Evolutionary conservation across 768 basidiomycete genomes (phyloP).

Genomic region (Scleroderma citrinum): DNA sequence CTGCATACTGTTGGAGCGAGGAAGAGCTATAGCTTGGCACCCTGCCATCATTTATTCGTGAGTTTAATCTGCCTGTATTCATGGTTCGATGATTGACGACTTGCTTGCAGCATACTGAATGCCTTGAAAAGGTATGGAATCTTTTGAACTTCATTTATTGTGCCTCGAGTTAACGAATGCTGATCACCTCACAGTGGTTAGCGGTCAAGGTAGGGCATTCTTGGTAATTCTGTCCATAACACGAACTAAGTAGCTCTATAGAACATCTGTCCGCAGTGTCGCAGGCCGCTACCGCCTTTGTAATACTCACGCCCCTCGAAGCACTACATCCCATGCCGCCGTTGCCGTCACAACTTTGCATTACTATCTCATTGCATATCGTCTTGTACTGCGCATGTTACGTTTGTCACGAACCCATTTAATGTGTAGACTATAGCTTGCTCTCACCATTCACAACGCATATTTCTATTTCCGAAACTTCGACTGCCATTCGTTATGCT

Average conservation of each 20-base stretch:
- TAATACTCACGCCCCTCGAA: slow-evolving; percentile 26
- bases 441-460: no score
- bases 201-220: slow-evolving; percentile 55
- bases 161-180: slow-evolving; percentile 8
- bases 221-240: background rate
- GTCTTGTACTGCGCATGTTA: no score
- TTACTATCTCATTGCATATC: no score
- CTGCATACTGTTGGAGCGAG: slow-evolving; percentile 34
- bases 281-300: slow-evolving; percentile 75
- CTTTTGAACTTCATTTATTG: background rate
- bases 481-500: no score
- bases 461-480: no score
- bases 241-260: slow-evolving; percentile 19
- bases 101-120: slow-evolving; percentile 66
- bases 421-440: no score
- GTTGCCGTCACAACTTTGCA: no score
- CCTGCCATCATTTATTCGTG: slow-evolving; percentile 86
- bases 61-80: slow-evolving; percentile 22
- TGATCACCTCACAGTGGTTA: slow-evolving; percentile 47
- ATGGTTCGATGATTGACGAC: slow-evolving; percentile 1
- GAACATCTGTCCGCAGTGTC: slow-evolving; percentile 93
- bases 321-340: no score
- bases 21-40: slow-evolving; percentile 78
- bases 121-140: slow-evolving; percentile 62
- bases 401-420: no score